Evolutionary conservation across 495 filamentous ascomycete species (phyloP).

Genomic region (Xylaria sp.): DNA sequence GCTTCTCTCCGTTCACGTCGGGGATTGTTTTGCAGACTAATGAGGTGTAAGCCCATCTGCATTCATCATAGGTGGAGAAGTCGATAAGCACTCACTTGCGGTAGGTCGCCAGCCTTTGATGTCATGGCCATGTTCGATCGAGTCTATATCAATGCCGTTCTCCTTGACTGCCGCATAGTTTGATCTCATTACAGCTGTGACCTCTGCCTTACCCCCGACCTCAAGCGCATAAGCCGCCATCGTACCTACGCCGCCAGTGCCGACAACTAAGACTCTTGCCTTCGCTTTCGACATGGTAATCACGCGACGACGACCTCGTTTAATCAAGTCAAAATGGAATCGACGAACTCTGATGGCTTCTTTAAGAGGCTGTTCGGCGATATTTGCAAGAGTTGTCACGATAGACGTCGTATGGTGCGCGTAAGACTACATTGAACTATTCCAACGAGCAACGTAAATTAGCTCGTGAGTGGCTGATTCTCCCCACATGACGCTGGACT

Average conservation of each 20-base stretch:
- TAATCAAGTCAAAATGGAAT: neutral
- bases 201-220: conserved; percentile 33
- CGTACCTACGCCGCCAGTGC: conserved; percentile 48
- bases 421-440: neutral
- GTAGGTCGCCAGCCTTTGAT: conserved; percentile 43
- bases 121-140: conserved; percentile 42
- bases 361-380: neutral
- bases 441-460: neutral
- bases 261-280: conserved; percentile 46
- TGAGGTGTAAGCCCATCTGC: neutral
- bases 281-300: conserved; percentile 19
- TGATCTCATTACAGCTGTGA: conserved; percentile 48
- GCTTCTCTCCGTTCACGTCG: conserved; percentile 39
- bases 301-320: neutral
- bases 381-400: neutral
- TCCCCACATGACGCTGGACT: neutral
- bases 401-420: neutral
- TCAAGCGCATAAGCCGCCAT: conserved; percentile 50
- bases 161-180: conserved; percentile 42
- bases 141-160: conserved; percentile 42
- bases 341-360: neutral
- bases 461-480: neutral
- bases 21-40: conserved; percentile 49
- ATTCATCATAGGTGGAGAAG: neutral
- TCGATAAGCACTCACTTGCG: neutral